Evolutionary conservation across 2,329 filamentous ascomycete genomes (phyloP).

Genomic region (Colletotrichum lentis): DNA sequence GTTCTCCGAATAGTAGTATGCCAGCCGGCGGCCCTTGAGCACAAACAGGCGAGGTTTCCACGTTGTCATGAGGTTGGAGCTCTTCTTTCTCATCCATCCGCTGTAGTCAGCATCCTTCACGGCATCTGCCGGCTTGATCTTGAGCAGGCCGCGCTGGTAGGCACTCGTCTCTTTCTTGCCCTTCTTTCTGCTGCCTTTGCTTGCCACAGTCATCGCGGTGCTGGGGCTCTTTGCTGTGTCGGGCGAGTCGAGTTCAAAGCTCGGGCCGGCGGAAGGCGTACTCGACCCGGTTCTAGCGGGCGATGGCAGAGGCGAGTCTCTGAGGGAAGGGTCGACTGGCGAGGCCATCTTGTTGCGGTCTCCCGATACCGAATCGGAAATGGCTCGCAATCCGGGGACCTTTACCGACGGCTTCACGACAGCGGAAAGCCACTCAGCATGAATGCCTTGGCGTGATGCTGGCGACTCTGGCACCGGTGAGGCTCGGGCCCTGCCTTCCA

Average conservation of each 20-base stretch:
- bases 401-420: conserved; percentile 59
- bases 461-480: conserved; percentile 55
- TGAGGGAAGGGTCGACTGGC: conserved; percentile 59
- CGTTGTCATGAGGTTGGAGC: conserved; percentile 92
- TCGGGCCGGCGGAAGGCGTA: conserved; percentile 70
- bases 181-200: conserved; percentile 68
- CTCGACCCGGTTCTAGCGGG: conserved; percentile 81
- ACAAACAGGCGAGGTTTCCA: conserved; percentile 99
- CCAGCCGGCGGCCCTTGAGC: conserved; percentile 86
- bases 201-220: conserved; percentile 57
- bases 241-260: conserved; percentile 81
- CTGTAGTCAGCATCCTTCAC: conserved; percentile 90
- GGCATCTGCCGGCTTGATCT: conserved; percentile 82
- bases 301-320: conserved; percentile 65
- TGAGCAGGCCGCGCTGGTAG: conserved; percentile 85
- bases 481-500: conserved; percentile 58
- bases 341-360: conserved; percentile 63
- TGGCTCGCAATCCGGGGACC: conserved; percentile 76
- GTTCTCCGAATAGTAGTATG: conserved; percentile 95
- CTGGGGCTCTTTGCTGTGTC: conserved; percentile 67
- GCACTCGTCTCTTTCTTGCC: conserved; percentile 95
- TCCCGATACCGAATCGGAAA: conserved; percentile 77
- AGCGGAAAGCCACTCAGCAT: conserved; percentile 65
- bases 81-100: conserved; percentile 99
- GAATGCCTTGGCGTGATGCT: conserved; percentile 53